Evolutionary conservation across 371 early-diverging fungal species (phyloP).

Genomic region (Umbelopsis sp.): DNA sequence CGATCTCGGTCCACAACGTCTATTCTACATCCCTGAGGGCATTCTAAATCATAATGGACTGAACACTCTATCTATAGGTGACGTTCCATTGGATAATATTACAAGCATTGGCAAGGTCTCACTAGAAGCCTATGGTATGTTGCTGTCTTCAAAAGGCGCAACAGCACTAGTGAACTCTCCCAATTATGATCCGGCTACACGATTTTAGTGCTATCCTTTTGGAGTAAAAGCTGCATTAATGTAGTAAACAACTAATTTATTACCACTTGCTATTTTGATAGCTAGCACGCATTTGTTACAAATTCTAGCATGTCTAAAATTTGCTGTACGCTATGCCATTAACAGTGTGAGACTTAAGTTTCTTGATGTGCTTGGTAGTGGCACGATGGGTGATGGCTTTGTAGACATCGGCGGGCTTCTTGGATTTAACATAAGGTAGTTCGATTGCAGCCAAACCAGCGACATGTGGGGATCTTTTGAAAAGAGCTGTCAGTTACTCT

Average conservation of each 20-base stretch:
- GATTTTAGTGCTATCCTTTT: too few species aligned
- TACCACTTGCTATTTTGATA: too few species aligned
- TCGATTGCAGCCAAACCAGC: conserved; percentile 74
- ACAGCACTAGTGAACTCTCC: conserved; percentile 25
- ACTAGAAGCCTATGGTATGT: conserved; percentile 21
- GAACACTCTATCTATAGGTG: conserved; percentile 28
- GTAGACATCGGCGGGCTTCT: conserved; percentile 36
- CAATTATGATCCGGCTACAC: not conserved
- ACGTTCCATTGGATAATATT: conserved; percentile 24
- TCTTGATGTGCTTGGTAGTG: conserved; percentile 15
- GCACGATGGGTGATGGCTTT: conserved; percentile 24
- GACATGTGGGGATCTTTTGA: conserved; percentile 67
- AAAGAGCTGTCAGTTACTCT: not conserved
- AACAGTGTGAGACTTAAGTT: not conserved
- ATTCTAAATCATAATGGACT: conserved; percentile 29
- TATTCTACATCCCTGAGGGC: conserved; percentile 26
- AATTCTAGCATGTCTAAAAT: not conserved
- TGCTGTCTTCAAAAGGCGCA: conserved; percentile 22
- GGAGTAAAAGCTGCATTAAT: too few species aligned
- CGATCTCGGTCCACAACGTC: conserved; percentile 28
- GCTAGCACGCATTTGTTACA: not conserved
- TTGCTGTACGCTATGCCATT: not conserved
- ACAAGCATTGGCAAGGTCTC: conserved; percentile 22
- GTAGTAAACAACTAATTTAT: too few species aligned
- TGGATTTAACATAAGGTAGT: conserved; percentile 24